Evolutionary conservation across 345 rosid genomes (phyloP).

Genomic region (Aethionema arabicum): DNA sequence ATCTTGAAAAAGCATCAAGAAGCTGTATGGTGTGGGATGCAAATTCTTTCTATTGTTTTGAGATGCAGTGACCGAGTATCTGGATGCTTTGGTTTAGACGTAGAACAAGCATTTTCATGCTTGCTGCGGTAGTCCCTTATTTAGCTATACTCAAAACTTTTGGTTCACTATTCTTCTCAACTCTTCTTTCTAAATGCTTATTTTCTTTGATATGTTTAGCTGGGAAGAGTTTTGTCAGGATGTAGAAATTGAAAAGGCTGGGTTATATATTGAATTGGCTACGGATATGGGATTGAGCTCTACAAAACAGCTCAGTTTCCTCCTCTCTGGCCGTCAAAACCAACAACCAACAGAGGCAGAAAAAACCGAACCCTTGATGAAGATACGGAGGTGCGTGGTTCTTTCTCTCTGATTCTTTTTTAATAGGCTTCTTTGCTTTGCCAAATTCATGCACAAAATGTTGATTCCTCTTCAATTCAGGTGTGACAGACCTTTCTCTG

Average conservation of each 20-base stretch:
- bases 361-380: constrained; percentile 45
- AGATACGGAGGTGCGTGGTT: constrained; percentile 57
- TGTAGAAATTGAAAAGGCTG: constrained; percentile 71
- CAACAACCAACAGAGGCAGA: constrained; percentile 31
- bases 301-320: constrained; percentile 36
- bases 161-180: neutral
- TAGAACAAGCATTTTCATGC: constrained; percentile 59
- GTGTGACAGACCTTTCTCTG: constrained; percentile 48
- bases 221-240: constrained; percentile 89
- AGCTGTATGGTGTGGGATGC: constrained; percentile 60
- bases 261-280: constrained; percentile 49
- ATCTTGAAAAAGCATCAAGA: constrained; percentile 36
- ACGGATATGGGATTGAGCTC: constrained; percentile 34
- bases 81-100: constrained; percentile 45
- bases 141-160: constrained; percentile 17
- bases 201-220: constrained; percentile 46
- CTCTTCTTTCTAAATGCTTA: constrained; percentile 24
- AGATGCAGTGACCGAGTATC: constrained; percentile 52
- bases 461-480: constrained; percentile 43
- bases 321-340: constrained; percentile 42
- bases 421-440: constrained; percentile 16
- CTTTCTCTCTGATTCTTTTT: constrained; percentile 10
- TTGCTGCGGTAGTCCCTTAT: constrained; percentile 62
- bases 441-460: constrained; percentile 4
- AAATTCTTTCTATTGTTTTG: constrained; percentile 52